Evolutionary conservation across 1,284 basidiomycete genomes (phyloP).

Genomic region (Microbotryum silenes-acaulis): DNA sequence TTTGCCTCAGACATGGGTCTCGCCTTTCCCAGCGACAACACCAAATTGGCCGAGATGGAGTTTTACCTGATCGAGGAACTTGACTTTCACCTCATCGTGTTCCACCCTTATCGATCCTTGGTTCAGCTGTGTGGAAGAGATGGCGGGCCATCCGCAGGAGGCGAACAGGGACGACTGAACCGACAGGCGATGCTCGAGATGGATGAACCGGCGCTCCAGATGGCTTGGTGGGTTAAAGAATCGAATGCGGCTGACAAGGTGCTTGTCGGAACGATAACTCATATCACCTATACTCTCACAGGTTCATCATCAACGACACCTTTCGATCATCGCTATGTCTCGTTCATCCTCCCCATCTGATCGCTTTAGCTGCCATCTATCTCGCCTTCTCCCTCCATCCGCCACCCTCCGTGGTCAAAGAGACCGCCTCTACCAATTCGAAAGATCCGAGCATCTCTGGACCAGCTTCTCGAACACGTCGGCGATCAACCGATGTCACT

Average conservation of each 20-base stretch:
- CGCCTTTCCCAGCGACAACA: slow-evolving; percentile 69
- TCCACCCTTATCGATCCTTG: slow-evolving; percentile 87
- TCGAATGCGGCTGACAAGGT: too few species aligned
- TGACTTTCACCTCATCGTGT: slow-evolving; percentile 86
- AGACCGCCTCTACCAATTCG: background rate
- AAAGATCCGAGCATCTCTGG: background rate
- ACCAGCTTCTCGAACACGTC: slow-evolving; percentile 9
- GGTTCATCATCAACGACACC: slow-evolving; percentile 94
- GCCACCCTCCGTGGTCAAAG: slow-evolving; percentile 33
- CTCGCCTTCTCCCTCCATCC: slow-evolving; percentile 58
- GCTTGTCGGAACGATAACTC: background rate
- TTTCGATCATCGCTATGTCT: slow-evolving; percentile 86
- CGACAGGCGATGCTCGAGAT: slow-evolving; percentile 55
- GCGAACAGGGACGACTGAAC: slow-evolving; percentile 13
- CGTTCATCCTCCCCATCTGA: slow-evolving; percentile 84
- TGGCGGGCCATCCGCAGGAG: slow-evolving; percentile 17
- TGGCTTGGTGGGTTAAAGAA: slow-evolving; percentile 51
- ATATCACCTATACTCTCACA: slow-evolving; percentile 36
- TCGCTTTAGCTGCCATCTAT: slow-evolving; percentile 84
- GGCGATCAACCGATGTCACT: slow-evolving; percentile 31
- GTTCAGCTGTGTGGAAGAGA: slow-evolving; percentile 59
- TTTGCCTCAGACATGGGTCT: slow-evolving; percentile 45
- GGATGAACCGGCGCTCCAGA: slow-evolving; percentile 59
- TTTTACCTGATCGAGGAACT: slow-evolving; percentile 95
- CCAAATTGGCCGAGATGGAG: slow-evolving; percentile 91